Evolutionary conservation across 192 early-diverging fungal genomes (phyloP).

Genomic region (Coemansia sp.): DNA sequence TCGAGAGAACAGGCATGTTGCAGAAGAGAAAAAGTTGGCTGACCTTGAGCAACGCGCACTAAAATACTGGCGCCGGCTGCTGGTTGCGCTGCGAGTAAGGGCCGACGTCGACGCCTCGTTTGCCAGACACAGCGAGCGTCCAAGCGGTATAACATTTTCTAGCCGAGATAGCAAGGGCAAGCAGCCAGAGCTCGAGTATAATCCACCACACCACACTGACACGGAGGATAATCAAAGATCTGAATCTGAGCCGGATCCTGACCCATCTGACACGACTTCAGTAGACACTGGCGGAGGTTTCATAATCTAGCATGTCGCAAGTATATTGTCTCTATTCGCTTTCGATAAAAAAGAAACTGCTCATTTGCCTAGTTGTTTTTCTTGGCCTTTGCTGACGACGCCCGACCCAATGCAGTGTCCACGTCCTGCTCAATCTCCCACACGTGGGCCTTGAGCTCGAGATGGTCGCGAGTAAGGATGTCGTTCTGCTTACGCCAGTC

Average conservation of each 20-base stretch:
- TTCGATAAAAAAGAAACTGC: neutral
- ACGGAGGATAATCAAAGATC: neutral
- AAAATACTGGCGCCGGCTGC: constrained; percentile 33
- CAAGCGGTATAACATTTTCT: constrained; percentile 12
- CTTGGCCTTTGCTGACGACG: constrained; percentile 18
- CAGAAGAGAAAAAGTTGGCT: neutral
- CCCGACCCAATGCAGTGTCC: constrained; percentile 35
- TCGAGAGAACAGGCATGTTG: constrained; percentile 8
- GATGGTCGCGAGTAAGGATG: constrained; percentile 73
- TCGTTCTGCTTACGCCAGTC: constrained; percentile 65
- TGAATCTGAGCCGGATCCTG: neutral
- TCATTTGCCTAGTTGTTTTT: neutral
- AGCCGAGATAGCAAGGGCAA: neutral
- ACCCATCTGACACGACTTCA: neutral
- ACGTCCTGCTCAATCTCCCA: constrained; percentile 66
- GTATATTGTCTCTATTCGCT: neutral
- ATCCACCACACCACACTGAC: neutral
- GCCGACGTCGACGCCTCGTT: constrained; percentile 48
- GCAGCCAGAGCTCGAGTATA: neutral
- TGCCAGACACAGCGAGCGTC: constrained; percentile 29
- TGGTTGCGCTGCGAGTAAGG: constrained; percentile 42
- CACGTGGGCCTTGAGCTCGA: constrained; percentile 84
- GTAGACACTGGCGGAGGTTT: constrained; percentile 26
- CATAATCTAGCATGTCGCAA: neutral
- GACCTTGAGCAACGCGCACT: constrained; percentile 25